phyloP scores from a whole-genome alignment of 208 protist species.

The Leishmania turanica region DNA sequence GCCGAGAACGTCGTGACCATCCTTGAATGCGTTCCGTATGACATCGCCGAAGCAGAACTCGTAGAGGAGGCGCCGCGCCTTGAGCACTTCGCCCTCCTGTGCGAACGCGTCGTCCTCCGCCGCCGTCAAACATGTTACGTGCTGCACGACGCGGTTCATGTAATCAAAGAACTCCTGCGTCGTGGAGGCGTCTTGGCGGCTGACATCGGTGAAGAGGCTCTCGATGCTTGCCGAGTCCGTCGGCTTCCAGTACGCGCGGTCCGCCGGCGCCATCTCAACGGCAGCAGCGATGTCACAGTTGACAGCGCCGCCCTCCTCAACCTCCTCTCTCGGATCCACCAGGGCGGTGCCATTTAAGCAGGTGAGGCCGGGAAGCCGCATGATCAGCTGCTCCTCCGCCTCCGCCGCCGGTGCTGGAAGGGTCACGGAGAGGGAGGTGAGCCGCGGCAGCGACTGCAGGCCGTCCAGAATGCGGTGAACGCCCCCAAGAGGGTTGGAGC shows the following conservation, averaged over 20 bases:
- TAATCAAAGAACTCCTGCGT: constrained; percentile 70
- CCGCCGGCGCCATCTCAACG: neutral
- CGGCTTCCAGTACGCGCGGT: constrained; percentile 35
- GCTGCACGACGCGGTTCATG: constrained; percentile 62
- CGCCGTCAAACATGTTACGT: constrained; percentile 62
- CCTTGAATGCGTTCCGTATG: constrained; percentile 33
- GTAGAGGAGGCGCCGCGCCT: constrained; percentile 67
- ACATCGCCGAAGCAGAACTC: constrained; percentile 78
- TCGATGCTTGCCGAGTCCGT: constrained; percentile 44
- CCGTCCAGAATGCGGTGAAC: constrained; percentile 53
- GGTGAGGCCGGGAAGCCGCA: constrained; percentile 41
- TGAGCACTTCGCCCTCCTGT: constrained; percentile 77
- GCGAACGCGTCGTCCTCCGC: constrained; percentile 47
- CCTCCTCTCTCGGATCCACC: constrained; percentile 14
- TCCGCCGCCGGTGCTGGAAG: constrained; percentile 65
- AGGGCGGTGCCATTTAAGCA: constrained; percentile 23
- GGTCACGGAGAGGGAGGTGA: constrained; percentile 55
- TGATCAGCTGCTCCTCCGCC: constrained; percentile 81
- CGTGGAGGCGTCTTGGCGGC: constrained; percentile 21
- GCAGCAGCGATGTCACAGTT: neutral
- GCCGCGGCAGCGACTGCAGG: constrained; percentile 47
- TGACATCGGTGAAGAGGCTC: constrained; percentile 46
- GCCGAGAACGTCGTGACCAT: constrained; percentile 40
- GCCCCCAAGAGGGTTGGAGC: constrained; percentile 49
- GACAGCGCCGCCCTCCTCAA: neutral